Base-by-base conservation (phyloP, 192 early-diverging fungal genomes). In the Allomyces arbusculus region DNA sequence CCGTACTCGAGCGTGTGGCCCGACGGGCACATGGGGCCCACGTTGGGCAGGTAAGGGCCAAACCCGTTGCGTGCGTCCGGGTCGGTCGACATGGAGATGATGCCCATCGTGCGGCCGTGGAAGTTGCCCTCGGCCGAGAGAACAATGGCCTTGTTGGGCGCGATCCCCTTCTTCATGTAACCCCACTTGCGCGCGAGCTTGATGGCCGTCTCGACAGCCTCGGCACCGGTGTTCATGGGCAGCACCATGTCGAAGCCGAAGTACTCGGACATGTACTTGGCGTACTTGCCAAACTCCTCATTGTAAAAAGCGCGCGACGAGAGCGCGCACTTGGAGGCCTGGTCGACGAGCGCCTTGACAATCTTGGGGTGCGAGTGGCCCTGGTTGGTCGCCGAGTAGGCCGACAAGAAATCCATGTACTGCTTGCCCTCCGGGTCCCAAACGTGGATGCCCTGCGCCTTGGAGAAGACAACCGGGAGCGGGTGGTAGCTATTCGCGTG, bases 141-240 rank as follows among this genome's bases (percentile, higher is more conserved):
- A 28, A 99, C 78, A 33, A 99, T 80, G 50, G 90, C 90, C 55
- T 90, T 70, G 69, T 87, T 79, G 61, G 82, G 78, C 24, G 85
- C 78, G 61, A 99, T 88, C 7, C 85, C 82, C 82, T 99, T 99
- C 64, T 89, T 86, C 62, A 84, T 67, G 76, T 94, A 94, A 8
- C 87, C 95, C 95, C 95, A 99, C 77, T 92, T 90, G 71, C 95
- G 84, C 44, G 95, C 88, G 16, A 99, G 83, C 81, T 99, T 99
- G 73, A 99, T 88, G 25, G 90, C 95, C 8, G 95, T 99, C 75
- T 99, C 95, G 28, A 99, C 95, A 6, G 92, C 95, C 71, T 99
- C 95, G 62, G 92, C 91, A 65, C 95, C 95, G 11, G 95, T 96
- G 82, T 99, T 99, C 89, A 95, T 96, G 62, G 95, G 95, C 61